Base-by-base conservation (phyloP, 108 stramenopile species). In the Skeletonema menzelii region DNA sequence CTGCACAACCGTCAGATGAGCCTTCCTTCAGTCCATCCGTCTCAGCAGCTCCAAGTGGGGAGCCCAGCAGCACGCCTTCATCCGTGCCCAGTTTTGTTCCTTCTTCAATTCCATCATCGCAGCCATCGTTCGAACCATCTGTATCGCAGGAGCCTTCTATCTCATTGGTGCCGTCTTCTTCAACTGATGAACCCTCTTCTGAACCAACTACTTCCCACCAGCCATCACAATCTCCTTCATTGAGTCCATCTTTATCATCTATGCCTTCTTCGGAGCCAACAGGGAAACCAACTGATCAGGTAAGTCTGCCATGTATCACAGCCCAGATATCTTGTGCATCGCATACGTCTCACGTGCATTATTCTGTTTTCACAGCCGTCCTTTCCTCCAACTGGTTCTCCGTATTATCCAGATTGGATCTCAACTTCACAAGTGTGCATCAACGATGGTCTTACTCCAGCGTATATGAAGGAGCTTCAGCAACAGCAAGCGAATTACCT, bases 341-440 rank as follows among this genome's bases (percentile, higher is more conserved):
- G 13, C 6, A 31, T 7, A 60, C 34, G 3, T 19, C 59, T 19
- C 59, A 24, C 59, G 19, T 26, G 2, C 2, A 19, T 31, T 49
- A 40, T 37, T 10, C 77, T 69, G 12, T 71, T 59, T 2, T 30
- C 56, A 17, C 13, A 27, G 19, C 77, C 77, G 0, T 78, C 77
- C 17, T 64, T 53, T 8, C 37, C 70, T 5, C 77, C 77, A 22
- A 78, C 77, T 19, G 77, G 63, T 10, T 11, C 27, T 14, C 62
- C 70, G 6, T 77, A 77, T 31, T 77, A 77, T 32, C 76, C 76
- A 5, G 70, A 78, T 53, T 78, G 76, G 76, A 37, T 27, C 6
- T 19, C 59, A n/a, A 62, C 35, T n/a, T 2, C 6, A 17, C 76
- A 77, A 57, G 53, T 55, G 3, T 76, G 75, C 27, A 22, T 69